Base-by-base conservation (phyloP, 1,284 basidiomycete species). In the Sporisorium exsertum region DNA sequence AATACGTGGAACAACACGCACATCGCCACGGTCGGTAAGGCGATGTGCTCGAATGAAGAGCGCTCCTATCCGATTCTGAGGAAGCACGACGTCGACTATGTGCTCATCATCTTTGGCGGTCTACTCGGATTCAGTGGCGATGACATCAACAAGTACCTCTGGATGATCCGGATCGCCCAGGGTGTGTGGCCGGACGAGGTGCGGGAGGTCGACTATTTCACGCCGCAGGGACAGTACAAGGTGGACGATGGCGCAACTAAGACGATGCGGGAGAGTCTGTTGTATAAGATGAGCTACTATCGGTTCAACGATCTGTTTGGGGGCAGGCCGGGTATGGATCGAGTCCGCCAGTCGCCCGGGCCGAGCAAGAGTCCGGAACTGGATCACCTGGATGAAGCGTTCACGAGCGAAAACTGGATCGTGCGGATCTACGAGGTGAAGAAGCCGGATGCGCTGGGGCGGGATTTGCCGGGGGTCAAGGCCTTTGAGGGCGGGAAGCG, bases 131-230 rank as follows among this genome's bases (percentile, higher is more conserved):
- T 97, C 87, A 95, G 94, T 24, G 97, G 97, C 16, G 97, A 99
- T 87, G 97, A 99, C 86, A 94, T 99, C 88, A 99, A 99, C 91
- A 99, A 99, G 88, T 99, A 97, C 90, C 87, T 99, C 64, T 87
- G 86, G 87, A 87, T 87, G 87, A 93, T 98, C 72, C 91, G 97
- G 65, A 98, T 98, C 83, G 93, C 97, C 2, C 94, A 97, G 84
- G 96, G 97, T 64, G 93, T 97, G 54, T 99, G 97, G 97, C 97
- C 97, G 1, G 94, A 98, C 57, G 97, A 99, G 87, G 94, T 99
- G 68, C 92, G 93, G 83, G 97, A 99, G 87, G 89, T 91, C 33
- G 92, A 93, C 84, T 99, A 94, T 88, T 99, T 99, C 87, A 98
- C 93, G 0, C 88, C 91, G n/a, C 88, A 91, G 13, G 97, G 97